phyloP scores from a whole-genome alignment of 2,329 filamentous ascomycete genomes.

The Aureobasidium vineae region DNA sequence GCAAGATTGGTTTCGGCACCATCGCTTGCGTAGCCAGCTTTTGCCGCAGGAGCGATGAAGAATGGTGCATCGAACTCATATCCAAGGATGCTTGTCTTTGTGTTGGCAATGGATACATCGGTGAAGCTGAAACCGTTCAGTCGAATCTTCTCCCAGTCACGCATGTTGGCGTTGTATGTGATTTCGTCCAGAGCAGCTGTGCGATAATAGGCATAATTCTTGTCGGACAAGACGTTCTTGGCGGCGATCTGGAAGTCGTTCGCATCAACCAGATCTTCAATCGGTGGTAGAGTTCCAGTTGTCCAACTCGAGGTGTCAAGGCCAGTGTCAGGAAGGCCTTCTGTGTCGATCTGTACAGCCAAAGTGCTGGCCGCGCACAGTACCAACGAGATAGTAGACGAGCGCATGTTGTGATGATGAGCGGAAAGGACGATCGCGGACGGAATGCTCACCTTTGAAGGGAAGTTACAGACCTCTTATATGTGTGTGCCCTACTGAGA shows the following conservation, averaged over 20 bases:
- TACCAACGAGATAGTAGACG: not conserved
- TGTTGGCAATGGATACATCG: constrained; percentile 32
- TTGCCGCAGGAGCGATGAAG: constrained; percentile 90
- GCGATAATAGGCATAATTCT: constrained; percentile 35
- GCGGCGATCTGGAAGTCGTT: constrained; percentile 42
- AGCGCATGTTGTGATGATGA: not conserved
- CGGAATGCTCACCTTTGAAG: not conserved
- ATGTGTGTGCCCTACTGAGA: not conserved
- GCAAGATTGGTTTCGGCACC: constrained; percentile 59
- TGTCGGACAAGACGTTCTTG: constrained; percentile 41
- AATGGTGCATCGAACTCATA: constrained; percentile 78
- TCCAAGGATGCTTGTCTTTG: constrained; percentile 80
- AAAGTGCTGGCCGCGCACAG: not conserved
- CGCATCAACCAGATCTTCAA: constrained; percentile 32
- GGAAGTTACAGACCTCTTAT: not conserved
- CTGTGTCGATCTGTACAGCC: constrained; percentile 31
- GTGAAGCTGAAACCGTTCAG: constrained; percentile 34
- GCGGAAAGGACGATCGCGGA: not conserved
- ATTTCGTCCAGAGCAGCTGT: constrained; percentile 35
- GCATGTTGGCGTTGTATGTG: constrained; percentile 35
- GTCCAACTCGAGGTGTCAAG: constrained; percentile 34
- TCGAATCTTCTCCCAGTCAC: constrained; percentile 34
- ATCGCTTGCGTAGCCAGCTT: constrained; percentile 85
- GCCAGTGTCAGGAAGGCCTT: constrained; percentile 35
- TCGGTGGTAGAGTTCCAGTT: constrained; percentile 32